Conservation (phyloP, 768 basidiomycete species). For the Neoboletus magnificus region DNA sequence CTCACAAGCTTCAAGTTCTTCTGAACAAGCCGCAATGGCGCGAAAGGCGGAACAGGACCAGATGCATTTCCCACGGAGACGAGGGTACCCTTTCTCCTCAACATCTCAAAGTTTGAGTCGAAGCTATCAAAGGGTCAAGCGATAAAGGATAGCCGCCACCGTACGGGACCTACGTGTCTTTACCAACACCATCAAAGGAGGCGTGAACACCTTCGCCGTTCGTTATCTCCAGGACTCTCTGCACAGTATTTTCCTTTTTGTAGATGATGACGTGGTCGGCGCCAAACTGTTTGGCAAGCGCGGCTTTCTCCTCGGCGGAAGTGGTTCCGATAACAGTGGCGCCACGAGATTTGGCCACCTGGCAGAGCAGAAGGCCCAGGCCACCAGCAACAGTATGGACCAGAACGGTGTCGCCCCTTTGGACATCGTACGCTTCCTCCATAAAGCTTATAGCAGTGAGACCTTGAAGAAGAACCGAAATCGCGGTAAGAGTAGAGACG, state of each 20-base stretch:
- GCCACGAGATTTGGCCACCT: constrained; percentile 69
- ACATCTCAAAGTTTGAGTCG: constrained; percentile 75
- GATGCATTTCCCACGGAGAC: constrained; percentile 93
- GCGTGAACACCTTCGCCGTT: constrained; percentile 80
- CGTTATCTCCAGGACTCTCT: constrained; percentile 71
- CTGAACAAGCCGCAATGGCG: constrained; percentile 64
- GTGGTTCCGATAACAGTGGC: constrained; percentile 93
- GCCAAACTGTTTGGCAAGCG: constrained; percentile 72
- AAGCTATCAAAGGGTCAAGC: constrained; percentile 43
- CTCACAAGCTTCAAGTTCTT: constrained; percentile 82
- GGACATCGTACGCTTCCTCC: constrained; percentile 81
- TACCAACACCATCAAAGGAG: constrained; percentile 95
- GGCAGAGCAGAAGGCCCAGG: constrained; percentile 65
- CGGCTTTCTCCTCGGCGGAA: constrained; percentile 80
- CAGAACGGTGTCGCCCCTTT: constrained; percentile 75
- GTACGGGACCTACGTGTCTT: constrained; percentile 69
- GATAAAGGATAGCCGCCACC: background rate
- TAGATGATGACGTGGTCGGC: constrained; percentile 88
- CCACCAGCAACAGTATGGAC: constrained; percentile 94
- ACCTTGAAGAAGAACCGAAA: constrained; percentile 68
- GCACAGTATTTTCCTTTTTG: constrained; percentile 67
- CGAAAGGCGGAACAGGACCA: constrained; percentile 74
- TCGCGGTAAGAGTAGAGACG: constrained; percentile 59
- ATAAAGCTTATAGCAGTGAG: constrained; percentile 75
- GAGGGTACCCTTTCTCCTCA: constrained; percentile 84